Percentiles rank a stretch among this genome's conserved stretches.
Evolutionary conservation across 148 eudicot genomes (phyloP).

Genomic region (Fallopia convolvulus): DNA sequence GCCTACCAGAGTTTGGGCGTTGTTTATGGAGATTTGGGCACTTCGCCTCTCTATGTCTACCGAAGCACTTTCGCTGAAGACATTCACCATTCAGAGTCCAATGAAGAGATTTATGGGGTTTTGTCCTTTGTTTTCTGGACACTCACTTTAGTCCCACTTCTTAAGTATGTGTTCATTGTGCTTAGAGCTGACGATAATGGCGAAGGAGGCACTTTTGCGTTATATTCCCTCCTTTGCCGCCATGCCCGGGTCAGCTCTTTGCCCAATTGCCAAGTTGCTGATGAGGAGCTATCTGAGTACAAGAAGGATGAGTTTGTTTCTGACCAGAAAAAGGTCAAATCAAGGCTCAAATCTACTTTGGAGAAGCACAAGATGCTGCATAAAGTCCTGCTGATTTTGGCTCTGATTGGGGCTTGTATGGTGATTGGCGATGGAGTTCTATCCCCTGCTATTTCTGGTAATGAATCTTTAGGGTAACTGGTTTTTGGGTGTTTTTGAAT

Average conservation of each 20-base stretch:
- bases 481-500: background rate
- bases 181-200: conserved; percentile 78
- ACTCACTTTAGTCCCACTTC: conserved; percentile 55
- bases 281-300: conserved; percentile 59
- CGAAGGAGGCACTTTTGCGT: conserved; percentile 77
- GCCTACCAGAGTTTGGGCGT: conserved; percentile 77
- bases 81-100: conserved; percentile 59
- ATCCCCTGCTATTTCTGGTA: conserved; percentile 69
- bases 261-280: conserved; percentile 69
- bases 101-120: conserved; percentile 66
- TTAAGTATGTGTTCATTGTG: conserved; percentile 66
- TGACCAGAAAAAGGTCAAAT: conserved; percentile 19
- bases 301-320: conserved; percentile 28
- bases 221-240: conserved; percentile 61
- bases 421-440: conserved; percentile 81
- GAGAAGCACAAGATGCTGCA: conserved; percentile 49
- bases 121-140: conserved; percentile 71
- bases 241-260: conserved; percentile 52
- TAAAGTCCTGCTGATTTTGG: conserved; percentile 42
- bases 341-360: conserved; percentile 40
- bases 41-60: conserved; percentile 67
- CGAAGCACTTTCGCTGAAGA: conserved; percentile 72
- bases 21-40: conserved; percentile 77
- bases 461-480: conserved; percentile 1
- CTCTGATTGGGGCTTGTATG: conserved; percentile 73